Evolutionary conservation across 208 protist genomes (phyloP).

Genomic region (Tetramitus jugosus): DNA sequence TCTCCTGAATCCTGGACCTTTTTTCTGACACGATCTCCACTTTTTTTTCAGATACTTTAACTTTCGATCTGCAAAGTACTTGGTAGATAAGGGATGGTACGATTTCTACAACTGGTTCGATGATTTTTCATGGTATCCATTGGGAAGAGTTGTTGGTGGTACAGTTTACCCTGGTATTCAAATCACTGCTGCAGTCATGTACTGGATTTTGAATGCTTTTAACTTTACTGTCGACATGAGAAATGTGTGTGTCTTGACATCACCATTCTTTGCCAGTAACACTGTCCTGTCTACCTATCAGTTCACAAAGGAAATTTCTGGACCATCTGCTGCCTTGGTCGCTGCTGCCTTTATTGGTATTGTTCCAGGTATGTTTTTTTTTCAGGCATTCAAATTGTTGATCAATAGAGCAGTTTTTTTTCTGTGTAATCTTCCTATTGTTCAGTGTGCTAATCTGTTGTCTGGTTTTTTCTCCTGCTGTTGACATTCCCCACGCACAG

Average conservation of each 20-base stretch:
- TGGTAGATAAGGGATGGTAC: slow-evolving; percentile 71
- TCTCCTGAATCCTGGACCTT: no score
- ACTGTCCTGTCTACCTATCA: slow-evolving; percentile 74
- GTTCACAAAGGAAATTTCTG: slow-evolving; percentile 64
- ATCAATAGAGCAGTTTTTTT: slow-evolving; percentile 40
- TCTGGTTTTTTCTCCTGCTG: no score
- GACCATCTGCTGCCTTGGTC: slow-evolving; percentile 57
- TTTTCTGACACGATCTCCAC: no score
- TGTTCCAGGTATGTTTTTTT: no score
- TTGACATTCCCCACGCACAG: no score
- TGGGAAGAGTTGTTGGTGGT: slow-evolving; percentile 91
- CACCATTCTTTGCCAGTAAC: slow-evolving; percentile 77
- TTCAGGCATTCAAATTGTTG: slow-evolving; percentile 45
- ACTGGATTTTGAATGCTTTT: slow-evolving; percentile 64
- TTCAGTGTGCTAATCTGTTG: slow-evolving; percentile 23
- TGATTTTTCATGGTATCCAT: slow-evolving; percentile 89
- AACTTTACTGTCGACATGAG: slow-evolving; percentile 79
- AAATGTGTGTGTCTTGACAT: slow-evolving; percentile 89
- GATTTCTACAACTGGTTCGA: slow-evolving; percentile 98
- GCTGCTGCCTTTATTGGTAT: slow-evolving; percentile 69
- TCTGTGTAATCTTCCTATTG: slow-evolving; percentile 28
- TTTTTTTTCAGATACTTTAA: slow-evolving; percentile 88
- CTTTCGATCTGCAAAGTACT: slow-evolving; percentile 75
- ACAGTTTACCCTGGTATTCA: slow-evolving; percentile 96
- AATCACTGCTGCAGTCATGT: slow-evolving; percentile 81